A percentile compares a stretch with the other conserved stretches of the same genome.
Evolutionary conservation across 768 basidiomycete species (phyloP).

Genomic region (Kondoa malvinella): DNA sequence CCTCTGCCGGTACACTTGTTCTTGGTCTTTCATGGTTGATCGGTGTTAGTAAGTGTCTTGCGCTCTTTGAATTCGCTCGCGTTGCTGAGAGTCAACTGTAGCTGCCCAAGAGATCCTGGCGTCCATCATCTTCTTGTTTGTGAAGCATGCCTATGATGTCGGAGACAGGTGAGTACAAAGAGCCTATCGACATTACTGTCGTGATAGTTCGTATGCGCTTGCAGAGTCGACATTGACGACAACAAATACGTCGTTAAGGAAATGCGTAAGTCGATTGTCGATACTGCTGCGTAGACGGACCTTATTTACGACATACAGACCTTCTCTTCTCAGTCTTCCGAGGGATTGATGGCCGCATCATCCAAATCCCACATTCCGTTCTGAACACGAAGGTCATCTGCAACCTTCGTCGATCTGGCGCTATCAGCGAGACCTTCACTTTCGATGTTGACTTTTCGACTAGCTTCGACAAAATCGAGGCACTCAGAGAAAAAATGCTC

Average conservation of each 20-base stretch:
- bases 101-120: slow-evolving; percentile 59
- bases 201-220: slow-evolving; percentile 16
- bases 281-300: background rate
- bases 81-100: too few species aligned
- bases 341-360: slow-evolving; percentile 42
- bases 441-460: slow-evolving; percentile 68
- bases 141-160: slow-evolving; percentile 55
- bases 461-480: slow-evolving; percentile 63
- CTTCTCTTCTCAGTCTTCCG: slow-evolving; percentile 57
- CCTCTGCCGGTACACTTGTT: slow-evolving; percentile 49
- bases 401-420: slow-evolving; percentile 34
- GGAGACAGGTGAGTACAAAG: slow-evolving; percentile 40
- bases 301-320: slow-evolving; percentile 27
- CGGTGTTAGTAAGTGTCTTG: slow-evolving; percentile 36
- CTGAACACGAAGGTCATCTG: slow-evolving; percentile 48
- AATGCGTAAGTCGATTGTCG: slow-evolving; percentile 35
- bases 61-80: background rate
- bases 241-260: slow-evolving; percentile 64
- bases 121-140: slow-evolving; percentile 62
- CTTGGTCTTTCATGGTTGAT: slow-evolving; percentile 32
- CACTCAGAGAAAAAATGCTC: slow-evolving; percentile 60
- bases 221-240: slow-evolving; percentile 40
- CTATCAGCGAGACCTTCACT: slow-evolving; percentile 62
- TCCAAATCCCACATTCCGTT: slow-evolving; percentile 50
- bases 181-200: background rate